Percentiles rank a stretch among this genome's conserved stretches.
Conservation (phyloP, 345 rosid genomes). For the Aurinia saxatilis region DNA sequence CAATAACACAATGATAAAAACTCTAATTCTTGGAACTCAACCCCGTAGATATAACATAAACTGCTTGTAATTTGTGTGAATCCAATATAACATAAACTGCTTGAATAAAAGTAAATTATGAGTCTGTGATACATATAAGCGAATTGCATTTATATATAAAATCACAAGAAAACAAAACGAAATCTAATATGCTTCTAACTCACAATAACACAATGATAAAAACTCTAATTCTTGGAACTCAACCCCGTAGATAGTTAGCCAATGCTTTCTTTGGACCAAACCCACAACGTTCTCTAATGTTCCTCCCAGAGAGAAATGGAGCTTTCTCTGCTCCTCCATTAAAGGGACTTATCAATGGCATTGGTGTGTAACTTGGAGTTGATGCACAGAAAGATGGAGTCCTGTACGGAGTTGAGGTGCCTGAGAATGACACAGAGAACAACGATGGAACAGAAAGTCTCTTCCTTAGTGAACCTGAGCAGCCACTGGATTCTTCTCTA, state of each 20-base stretch:
- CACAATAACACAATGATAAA: not conserved
- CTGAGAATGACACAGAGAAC: constrained; percentile 43
- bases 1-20: not conserved
- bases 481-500: constrained; percentile 35
- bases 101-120: too few species aligned
- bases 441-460: constrained; percentile 53
- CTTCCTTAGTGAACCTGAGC: constrained; percentile 51
- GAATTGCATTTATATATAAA: too few species aligned
- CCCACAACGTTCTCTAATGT: constrained; percentile 64
- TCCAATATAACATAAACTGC: too few species aligned
- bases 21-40: not conserved
- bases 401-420: constrained; percentile 48
- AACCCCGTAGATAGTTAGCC: constrained; percentile 65
- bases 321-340: constrained; percentile 54
- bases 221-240: not conserved
- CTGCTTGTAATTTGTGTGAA: too few species aligned
- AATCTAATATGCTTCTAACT: constrained; percentile 1
- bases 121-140: too few species aligned
- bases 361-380: constrained; percentile 68
- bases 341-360: constrained; percentile 48
- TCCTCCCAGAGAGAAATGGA: constrained; percentile 50
- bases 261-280: constrained; percentile 80
- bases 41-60: constrained; percentile 84
- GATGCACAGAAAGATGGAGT: constrained; percentile 43
- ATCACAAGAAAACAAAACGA: not conserved